Evolutionary conservation across 2,329 filamentous ascomycete genomes (phyloP).

Genomic region (Ophiostoma piceae): DNA sequence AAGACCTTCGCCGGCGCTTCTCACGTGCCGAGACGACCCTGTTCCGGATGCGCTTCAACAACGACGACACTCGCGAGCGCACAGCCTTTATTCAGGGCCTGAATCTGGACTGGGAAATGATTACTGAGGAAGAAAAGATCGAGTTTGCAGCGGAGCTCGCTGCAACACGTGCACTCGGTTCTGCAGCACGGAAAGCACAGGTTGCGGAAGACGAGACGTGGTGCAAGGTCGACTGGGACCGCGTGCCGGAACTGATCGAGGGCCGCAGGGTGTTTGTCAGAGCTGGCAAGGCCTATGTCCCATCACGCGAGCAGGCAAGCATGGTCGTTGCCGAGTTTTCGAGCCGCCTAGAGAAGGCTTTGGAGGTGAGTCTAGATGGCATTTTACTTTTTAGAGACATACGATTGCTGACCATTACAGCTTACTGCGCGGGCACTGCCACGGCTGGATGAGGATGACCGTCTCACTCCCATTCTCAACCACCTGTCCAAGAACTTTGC

Average conservation of each 20-base stretch:
- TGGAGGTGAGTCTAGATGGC: conserved; percentile 58
- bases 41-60: conserved; percentile 74
- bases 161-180: conserved; percentile 42
- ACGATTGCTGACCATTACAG: conserved; percentile 38
- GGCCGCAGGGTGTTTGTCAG: conserved; percentile 68
- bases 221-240: conserved; percentile 96
- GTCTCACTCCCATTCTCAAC: conserved; percentile 62
- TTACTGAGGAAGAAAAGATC: conserved; percentile 71
- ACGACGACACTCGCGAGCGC: conserved; percentile 69
- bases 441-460: conserved; percentile 91
- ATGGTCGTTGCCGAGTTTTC: conserved; percentile 89
- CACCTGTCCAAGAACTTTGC: conserved; percentile 95
- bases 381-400: not conserved
- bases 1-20: conserved; percentile 84
- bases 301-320: conserved; percentile 76
- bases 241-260: conserved; percentile 86
- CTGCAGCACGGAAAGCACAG: conserved; percentile 35
- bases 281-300: conserved; percentile 84
- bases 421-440: conserved; percentile 87
- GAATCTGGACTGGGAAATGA: conserved; percentile 77
- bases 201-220: conserved; percentile 71
- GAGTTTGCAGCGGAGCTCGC: conserved; percentile 58
- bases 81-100: conserved; percentile 70
- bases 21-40: conserved; percentile 81
- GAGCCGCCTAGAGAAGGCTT: conserved; percentile 67